Conservation (phyloP, 2,329 filamentous ascomycete species). For the Exophiala mesophila region DNA sequence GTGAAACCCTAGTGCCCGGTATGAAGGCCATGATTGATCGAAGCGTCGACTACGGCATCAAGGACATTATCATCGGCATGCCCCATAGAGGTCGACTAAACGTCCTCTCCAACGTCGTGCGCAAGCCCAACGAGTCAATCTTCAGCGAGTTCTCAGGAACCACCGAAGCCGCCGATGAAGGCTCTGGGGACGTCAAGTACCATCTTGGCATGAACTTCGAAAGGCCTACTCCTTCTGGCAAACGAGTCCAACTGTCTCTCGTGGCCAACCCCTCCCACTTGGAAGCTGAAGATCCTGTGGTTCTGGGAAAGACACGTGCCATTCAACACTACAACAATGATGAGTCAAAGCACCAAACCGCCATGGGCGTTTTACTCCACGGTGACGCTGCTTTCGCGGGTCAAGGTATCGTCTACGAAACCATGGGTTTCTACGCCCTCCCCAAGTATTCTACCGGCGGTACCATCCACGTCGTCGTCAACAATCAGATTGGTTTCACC, state of each 20-base stretch:
- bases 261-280: conserved; percentile 98
- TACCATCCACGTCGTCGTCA: conserved; percentile 94
- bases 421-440: conserved; percentile 92
- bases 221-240: conserved; percentile 93
- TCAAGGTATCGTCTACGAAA: conserved; percentile 97
- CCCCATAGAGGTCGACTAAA: conserved; percentile 97
- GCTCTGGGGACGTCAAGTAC: conserved; percentile 98
- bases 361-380: conserved; percentile 94
- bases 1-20: conserved; percentile 91
- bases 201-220: conserved; percentile 99
- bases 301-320: conserved; percentile 92
- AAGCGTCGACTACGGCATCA: conserved; percentile 96
- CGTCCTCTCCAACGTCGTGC: conserved; percentile 94
- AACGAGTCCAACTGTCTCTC: conserved; percentile 97
- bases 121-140: conserved; percentile 99
- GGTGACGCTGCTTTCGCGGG: conserved; percentile 96
- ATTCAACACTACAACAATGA: conserved; percentile 99
- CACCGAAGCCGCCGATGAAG: conserved; percentile 82
- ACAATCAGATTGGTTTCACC: conserved; percentile 99
- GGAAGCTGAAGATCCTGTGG: conserved; percentile 96
- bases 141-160: conserved; percentile 97
- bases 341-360: conserved; percentile 78
- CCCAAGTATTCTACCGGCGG: conserved; percentile 96
- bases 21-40: conserved; percentile 99
- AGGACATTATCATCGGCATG: conserved; percentile 99